phyloP scores from a whole-genome alignment of 2,329 filamentous ascomycete species.

The Pseudonectria foliicola region DNA sequence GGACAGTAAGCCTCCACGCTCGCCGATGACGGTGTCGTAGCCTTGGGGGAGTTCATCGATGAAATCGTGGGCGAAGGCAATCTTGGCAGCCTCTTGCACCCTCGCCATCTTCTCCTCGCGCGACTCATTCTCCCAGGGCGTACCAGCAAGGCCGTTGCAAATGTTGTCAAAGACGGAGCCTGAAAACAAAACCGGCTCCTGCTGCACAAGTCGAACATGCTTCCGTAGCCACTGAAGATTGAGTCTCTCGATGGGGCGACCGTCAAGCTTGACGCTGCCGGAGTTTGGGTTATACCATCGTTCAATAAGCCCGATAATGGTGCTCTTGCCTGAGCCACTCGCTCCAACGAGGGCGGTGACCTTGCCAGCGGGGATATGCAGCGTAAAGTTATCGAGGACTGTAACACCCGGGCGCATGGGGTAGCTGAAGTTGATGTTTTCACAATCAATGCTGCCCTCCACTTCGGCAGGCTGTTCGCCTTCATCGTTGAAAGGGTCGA shows the following conservation, averaged over 20 bases:
- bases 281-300: conserved; percentile 47
- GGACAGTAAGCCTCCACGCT: conserved; percentile 15
- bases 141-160: conserved; percentile 13
- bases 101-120: conserved; percentile 3
- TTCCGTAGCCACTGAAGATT: conserved; percentile 40
- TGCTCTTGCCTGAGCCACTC: conserved; percentile 31
- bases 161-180: conserved; percentile 23
- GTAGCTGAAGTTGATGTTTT: conserved; percentile 34
- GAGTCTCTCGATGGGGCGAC: conserved; percentile 28
- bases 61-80: conserved; percentile 18
- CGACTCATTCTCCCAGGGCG: conserved; percentile 3
- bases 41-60: conserved; percentile 14
- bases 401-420: conserved; percentile 31
- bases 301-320: conserved; percentile 58
- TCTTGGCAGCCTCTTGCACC: conserved; percentile 12
- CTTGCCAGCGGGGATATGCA: conserved; percentile 36
- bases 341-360: conserved; percentile 32
- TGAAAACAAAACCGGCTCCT: conserved; percentile 20
- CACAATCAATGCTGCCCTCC: conserved; percentile 26
- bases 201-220: conserved; percentile 36
- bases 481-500: conserved; percentile 25
- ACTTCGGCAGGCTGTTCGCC: conserved; percentile 20
- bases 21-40: conserved; percentile 17
- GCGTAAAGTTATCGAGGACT: conserved; percentile 33
- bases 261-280: conserved; percentile 33